These are phyloP conservation scores for Aotearoamyces nothofagi DNA, from an alignment of 2,329 filamentous ascomycete genomes.

Conservation along the genomic window DNA sequence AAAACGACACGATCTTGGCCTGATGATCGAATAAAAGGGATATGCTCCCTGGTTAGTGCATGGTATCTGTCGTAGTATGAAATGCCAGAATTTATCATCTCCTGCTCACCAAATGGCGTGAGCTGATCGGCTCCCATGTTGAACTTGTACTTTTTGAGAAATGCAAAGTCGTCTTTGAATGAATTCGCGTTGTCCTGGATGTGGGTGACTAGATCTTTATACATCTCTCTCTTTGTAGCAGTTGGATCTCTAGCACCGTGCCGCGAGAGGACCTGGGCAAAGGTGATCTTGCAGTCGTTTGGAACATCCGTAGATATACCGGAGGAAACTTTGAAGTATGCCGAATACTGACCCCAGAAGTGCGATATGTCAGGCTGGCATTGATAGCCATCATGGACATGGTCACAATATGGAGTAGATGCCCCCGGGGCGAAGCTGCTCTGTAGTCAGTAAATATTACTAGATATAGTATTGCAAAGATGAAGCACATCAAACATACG, in stretches of 20 bases:
- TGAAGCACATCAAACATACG: too few relatives aligned
- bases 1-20: conserved; percentile 56
- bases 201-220: conserved; percentile 45
- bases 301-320: conserved; percentile 46
- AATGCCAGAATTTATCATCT: conserved; percentile 61
- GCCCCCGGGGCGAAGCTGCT: too few relatives aligned
- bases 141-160: conserved; percentile 60
- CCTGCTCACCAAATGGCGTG: conserved; percentile 48
- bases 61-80: conserved; percentile 65
- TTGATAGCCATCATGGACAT: conserved; percentile 15
- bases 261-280: conserved; percentile 67
- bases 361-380: conserved; percentile 18
- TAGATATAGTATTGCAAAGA: too few relatives aligned
- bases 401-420: conserved; percentile 13
- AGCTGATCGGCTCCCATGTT: conserved; percentile 54
- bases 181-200: conserved; percentile 41
- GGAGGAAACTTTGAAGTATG: conserved; percentile 64
- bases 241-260: conserved; percentile 81
- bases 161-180: conserved; percentile 50
- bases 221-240: conserved; percentile 43
- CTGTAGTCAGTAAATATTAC: too few relatives aligned
- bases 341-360: conserved; percentile 75
- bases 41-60: conserved; percentile 35
- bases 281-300: conserved; percentile 55
- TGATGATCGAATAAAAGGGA: conserved; percentile 59